Conservation (phyloP, 2,329 filamentous ascomycete genomes). For the Trichophyton simii region DNA sequence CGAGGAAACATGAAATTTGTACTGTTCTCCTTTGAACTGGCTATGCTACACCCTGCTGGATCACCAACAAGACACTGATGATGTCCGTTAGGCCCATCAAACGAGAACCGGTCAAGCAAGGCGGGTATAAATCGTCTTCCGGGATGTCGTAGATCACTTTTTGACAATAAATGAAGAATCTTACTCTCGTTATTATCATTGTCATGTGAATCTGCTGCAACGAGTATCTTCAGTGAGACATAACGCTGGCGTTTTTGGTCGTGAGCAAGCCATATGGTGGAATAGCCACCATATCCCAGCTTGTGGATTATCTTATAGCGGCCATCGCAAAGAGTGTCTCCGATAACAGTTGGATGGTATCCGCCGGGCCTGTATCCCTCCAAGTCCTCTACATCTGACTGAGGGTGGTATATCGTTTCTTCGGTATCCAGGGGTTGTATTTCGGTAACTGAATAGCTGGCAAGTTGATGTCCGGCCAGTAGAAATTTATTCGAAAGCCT, state of each 20-base stretch:
- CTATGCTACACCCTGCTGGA: conserved; percentile 11
- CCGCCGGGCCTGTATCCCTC: conserved; percentile 22
- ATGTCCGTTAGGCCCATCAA: conserved; percentile 13
- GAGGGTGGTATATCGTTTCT: conserved; percentile 8
- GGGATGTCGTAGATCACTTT: neutral
- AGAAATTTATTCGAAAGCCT: too few species aligned
- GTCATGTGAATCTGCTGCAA: conserved; percentile 7
- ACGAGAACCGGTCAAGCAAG: conserved; percentile 11
- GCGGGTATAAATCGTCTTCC: conserved; percentile 8
- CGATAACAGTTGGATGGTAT: conserved; percentile 24
- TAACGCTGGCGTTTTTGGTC: conserved; percentile 11
- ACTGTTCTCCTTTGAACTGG: conserved; percentile 13
- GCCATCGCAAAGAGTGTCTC: conserved; percentile 7
- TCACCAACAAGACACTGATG: conserved; percentile 13
- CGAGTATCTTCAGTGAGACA: conserved; percentile 17
- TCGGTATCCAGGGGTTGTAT: too few species aligned
- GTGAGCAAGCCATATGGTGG: conserved; percentile 15
- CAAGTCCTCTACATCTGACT: conserved; percentile 13
- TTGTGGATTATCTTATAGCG: conserved; percentile 14
- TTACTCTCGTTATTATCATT: conserved; percentile 8
- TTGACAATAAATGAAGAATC: conserved; percentile 9
- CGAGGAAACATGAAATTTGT: conserved; percentile 15
- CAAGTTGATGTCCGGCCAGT: too few species aligned
- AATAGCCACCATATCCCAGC: conserved; percentile 16
- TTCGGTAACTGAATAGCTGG: too few species aligned